A percentile compares a stretch with the other conserved stretches of the same genome.
phyloP scores from a whole-genome alignment of 2,329 filamentous ascomycete species.

The Diaporthe sp. region DNA sequence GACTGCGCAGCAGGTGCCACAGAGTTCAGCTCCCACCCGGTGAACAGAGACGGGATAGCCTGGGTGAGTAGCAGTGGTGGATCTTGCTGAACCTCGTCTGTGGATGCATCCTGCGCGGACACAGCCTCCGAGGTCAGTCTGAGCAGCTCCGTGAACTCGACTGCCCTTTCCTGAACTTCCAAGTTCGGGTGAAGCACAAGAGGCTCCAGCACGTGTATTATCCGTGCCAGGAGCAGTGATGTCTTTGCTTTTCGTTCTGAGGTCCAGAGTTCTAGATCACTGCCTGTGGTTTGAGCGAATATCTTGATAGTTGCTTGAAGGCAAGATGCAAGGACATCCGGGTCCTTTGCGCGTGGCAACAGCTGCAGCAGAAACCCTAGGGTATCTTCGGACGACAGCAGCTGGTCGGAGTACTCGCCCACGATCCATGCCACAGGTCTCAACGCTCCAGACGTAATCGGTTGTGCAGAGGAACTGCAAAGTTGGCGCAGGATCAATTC shows the following conservation, averaged over 20 bases:
- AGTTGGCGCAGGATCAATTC: conserved; percentile 79
- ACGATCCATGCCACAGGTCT: conserved; percentile 86
- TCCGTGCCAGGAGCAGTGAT: conserved; percentile 82
- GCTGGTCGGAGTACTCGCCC: conserved; percentile 85
- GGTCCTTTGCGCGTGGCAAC: conserved; percentile 67
- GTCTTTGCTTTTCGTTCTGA: conserved; percentile 79
- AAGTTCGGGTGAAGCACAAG: conserved; percentile 86
- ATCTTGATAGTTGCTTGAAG: conserved; percentile 90
- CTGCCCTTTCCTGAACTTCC: conserved; percentile 94
- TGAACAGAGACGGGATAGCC: conserved; percentile 89
- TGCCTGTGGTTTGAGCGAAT: conserved; percentile 79
- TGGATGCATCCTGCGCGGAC: conserved; percentile 73
- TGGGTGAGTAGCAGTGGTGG: conserved; percentile 89
- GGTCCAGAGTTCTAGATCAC: conserved; percentile 77
- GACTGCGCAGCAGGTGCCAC: conserved; percentile 86
- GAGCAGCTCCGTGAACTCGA: conserved; percentile 92
- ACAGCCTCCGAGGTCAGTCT: conserved; percentile 88
- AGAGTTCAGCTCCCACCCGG: conserved; percentile 90
- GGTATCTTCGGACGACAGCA: conserved; percentile 78
- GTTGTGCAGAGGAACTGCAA: conserved; percentile 66
- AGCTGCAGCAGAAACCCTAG: conserved; percentile 81
- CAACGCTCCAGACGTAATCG: conserved; percentile 75
- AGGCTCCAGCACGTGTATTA: conserved; percentile 85
- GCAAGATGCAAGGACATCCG: conserved; percentile 81
- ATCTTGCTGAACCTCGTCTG: conserved; percentile 69